Evolutionary conservation across 305 asterid species (phyloP), one percentile per base, ranked within the genome.

Genomic region (Fraxinus velutina): DNA sequence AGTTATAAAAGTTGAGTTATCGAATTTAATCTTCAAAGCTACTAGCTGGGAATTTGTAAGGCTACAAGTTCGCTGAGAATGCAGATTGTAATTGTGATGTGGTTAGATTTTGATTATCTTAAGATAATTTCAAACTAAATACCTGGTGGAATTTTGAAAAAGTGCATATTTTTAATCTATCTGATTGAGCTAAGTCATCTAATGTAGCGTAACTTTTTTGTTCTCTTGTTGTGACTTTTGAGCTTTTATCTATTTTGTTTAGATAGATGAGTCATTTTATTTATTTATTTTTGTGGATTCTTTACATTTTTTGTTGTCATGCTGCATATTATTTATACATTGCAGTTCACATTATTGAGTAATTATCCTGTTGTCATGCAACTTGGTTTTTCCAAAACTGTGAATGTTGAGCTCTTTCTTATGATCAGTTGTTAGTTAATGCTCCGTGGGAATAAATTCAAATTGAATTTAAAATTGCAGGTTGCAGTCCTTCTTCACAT

Each of bases 401-500:
- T 76, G 78, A 39, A 80, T 75, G 73, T 32, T 66, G 27, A 64
- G 73, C 84, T 75, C 39, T 36, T 55, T 68, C 78, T 37, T 30
- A 34, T 72, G 36, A 84, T 32, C 84, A 13, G 75, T 75, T 73
- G 79, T 30, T 83, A 78, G 79, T 81, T 32, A 60, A 75, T 39
- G 62, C 73, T 52, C 79, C 55, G 22, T 60, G 47, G 19, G 74
- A 5, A 34, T 30, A 21, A 64, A 15, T 36, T 72, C 77, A 33
- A 50, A 47, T 82, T 83, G 15, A 37, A 27, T 79, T 50, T 74
- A 37, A 71, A 85, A 29, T 82, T 86, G 87, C 95, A 96, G 98
- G 98, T 86, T 83, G 94, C 89, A 2, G 87, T 94, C 85, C 82
- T 86, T 74, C 90, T 93, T 86, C 98, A 94, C 77, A 84, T 92